Percentiles rank a stretch among this genome's conserved stretches.
Conservation (phyloP, 2,329 filamentous ascomycete genomes). For the Alternaria burnsii region DNA sequence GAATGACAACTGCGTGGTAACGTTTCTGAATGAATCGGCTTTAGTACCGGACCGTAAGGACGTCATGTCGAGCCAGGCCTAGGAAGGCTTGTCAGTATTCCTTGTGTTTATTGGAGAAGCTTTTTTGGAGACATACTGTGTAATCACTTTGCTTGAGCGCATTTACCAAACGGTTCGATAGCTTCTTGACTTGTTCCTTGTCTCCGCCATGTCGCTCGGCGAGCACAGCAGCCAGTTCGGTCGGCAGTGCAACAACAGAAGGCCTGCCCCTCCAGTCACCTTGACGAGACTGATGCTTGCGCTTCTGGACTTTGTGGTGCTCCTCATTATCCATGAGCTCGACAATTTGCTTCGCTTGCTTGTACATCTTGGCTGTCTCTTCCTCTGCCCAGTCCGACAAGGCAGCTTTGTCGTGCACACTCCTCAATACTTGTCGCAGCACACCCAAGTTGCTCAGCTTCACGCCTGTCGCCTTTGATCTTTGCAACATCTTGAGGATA, state of each 20-base stretch:
- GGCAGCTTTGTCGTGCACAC: slow-evolving; percentile 47
- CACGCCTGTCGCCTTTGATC: slow-evolving; percentile 36
- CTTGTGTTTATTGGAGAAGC: background rate
- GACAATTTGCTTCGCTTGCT: slow-evolving; percentile 50
- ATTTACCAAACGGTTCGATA: slow-evolving; percentile 51
- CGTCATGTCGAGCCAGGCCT: slow-evolving; percentile 21
- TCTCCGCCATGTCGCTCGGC: slow-evolving; percentile 50
- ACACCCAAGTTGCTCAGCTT: slow-evolving; percentile 34
- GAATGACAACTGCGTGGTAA: background rate
- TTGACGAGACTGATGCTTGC: slow-evolving; percentile 20
- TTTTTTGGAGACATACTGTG: slow-evolving; percentile 21
- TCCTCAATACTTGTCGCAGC: slow-evolving; percentile 45
- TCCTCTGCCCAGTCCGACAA: slow-evolving; percentile 48
- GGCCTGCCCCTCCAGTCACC: slow-evolving; percentile 41
- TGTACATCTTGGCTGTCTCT: slow-evolving; percentile 50
- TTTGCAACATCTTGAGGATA: slow-evolving; percentile 42
- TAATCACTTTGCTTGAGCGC: slow-evolving; percentile 39
- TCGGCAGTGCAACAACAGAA: slow-evolving; percentile 52
- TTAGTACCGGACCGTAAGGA: slow-evolving; percentile 2
- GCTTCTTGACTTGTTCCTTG: slow-evolving; percentile 52
- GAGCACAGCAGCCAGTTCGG: slow-evolving; percentile 55
- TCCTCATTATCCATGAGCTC: slow-evolving; percentile 53
- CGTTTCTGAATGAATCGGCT: slow-evolving; percentile 21
- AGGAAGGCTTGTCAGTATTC: background rate
- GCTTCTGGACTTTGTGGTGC: slow-evolving; percentile 43